phyloP scores from a whole-genome alignment of 2,329 filamentous ascomycete species.

The Phaeoacremonium minimum region DNA sequence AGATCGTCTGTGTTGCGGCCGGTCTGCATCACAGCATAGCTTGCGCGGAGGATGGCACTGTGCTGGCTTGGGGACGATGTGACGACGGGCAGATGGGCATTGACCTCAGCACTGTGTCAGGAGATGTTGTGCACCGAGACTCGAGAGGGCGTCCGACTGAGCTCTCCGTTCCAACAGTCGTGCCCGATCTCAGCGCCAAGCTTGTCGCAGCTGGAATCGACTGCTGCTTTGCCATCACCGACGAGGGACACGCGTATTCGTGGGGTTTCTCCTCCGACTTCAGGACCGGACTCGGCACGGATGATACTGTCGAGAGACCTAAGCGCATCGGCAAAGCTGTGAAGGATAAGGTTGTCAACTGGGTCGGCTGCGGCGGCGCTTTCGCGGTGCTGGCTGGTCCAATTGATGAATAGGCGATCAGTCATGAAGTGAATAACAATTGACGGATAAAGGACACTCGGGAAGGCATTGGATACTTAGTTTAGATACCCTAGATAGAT shows the following conservation, averaged over 20 bases:
- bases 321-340: no score
- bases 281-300: conserved; percentile 70
- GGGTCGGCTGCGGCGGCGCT: no score
- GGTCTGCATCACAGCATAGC: conserved; percentile 61
- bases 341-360: no score
- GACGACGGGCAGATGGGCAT: conserved; percentile 52
- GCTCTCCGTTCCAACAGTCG: conserved; percentile 36
- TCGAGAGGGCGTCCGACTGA: conserved; percentile 61
- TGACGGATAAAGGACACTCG: no score
- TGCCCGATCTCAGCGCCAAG: conserved; percentile 13
- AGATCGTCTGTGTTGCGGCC: conserved; percentile 54
- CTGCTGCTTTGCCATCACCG: conserved; percentile 68
- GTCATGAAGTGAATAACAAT: no score
- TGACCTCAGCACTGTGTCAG: conserved; percentile 41
- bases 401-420: no score
- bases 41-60: conserved; percentile 31
- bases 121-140: conserved; percentile 57
- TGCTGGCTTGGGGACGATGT: conserved; percentile 43
- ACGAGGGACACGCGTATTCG: conserved; percentile 66
- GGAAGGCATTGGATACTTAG: no score
- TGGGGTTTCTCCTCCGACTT: conserved; percentile 82
- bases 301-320: no score
- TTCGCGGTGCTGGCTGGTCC: no score
- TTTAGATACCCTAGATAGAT: no score
- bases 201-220: conserved; percentile 63